Conservation (phyloP, 2,329 filamentous ascomycete genomes). For the Sporothrix inflata region DNA sequence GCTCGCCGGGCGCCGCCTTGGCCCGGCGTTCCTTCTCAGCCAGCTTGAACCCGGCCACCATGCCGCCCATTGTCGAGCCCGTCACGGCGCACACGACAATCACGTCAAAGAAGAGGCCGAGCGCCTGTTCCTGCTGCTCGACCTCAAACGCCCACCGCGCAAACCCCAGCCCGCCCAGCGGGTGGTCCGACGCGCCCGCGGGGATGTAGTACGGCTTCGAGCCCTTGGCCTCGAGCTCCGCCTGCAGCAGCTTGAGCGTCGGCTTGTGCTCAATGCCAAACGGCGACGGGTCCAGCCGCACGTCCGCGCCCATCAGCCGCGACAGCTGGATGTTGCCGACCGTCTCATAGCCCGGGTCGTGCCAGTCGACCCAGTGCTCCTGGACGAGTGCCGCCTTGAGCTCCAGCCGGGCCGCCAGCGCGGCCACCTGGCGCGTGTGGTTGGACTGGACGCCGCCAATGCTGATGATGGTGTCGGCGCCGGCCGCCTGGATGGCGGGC, state of each 20-base stretch:
- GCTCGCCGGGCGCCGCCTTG: slow-evolving; percentile 19
- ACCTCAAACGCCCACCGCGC: slow-evolving; percentile 74
- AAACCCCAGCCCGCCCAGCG: slow-evolving; percentile 70
- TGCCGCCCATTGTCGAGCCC: slow-evolving; percentile 70
- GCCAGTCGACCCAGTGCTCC: slow-evolving; percentile 70
- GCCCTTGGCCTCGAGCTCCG: slow-evolving; percentile 33
- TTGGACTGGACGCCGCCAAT: slow-evolving; percentile 72
- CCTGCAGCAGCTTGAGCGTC: slow-evolving; percentile 61
- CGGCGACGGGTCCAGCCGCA: slow-evolving; percentile 59
- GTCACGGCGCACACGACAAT: slow-evolving; percentile 72
- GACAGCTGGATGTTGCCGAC: slow-evolving; percentile 75
- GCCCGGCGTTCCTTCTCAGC: slow-evolving; percentile 49
- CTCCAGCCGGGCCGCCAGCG: slow-evolving; percentile 61
- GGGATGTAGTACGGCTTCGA: slow-evolving; percentile 73
- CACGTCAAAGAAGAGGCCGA: slow-evolving; percentile 68
- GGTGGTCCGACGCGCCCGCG: slow-evolving; percentile 71
- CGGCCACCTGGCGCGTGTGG: slow-evolving; percentile 69
- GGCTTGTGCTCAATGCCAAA: slow-evolving; percentile 73
- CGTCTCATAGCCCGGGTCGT: slow-evolving; percentile 61
- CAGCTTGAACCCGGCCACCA: slow-evolving; percentile 73
- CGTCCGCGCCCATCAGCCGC: slow-evolving; percentile 67
- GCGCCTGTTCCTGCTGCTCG: slow-evolving; percentile 61
- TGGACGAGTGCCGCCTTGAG: slow-evolving; percentile 62
- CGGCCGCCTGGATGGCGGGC: slow-evolving; percentile 61
- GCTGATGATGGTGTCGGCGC: slow-evolving; percentile 64